These are phyloP conservation scores for Cladochytrium replicatum DNA, from an alignment of 192 early-diverging fungal species.

Conservation along the genomic window DNA sequence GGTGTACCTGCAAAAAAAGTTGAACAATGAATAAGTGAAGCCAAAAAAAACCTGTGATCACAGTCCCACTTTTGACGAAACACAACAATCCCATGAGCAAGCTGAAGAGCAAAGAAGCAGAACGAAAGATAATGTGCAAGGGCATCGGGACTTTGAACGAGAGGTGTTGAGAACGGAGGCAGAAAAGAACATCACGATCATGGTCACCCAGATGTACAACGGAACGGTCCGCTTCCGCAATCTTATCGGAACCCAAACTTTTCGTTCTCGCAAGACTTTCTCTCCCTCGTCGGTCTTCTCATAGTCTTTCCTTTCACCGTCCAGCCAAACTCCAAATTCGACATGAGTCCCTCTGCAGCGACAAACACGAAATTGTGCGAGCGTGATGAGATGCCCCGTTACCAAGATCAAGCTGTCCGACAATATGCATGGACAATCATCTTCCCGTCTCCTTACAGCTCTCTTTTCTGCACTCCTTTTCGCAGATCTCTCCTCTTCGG, in stretches of 20 bases:
- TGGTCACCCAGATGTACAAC: conserved; percentile 55
- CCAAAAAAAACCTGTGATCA: neutral
- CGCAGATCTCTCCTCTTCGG: no score
- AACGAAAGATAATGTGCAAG: conserved; percentile 84
- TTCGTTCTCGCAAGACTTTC: no score
- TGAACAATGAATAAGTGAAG: no score
- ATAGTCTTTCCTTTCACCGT: no score
- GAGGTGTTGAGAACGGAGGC: conserved; percentile 73
- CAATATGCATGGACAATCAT: no score
- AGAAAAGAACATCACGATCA: conserved; percentile 68
- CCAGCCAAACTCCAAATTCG: conserved; percentile 44
- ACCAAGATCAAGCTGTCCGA: no score
- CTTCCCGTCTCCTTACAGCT: no score
- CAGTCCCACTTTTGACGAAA: conserved; percentile 53
- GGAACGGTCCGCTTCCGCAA: conserved; percentile 48
- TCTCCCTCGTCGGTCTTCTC: no score
- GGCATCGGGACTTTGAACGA: conserved; percentile 76
- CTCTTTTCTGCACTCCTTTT: no score
- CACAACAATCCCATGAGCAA: conserved; percentile 59
- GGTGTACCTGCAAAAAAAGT: conserved; percentile 33
- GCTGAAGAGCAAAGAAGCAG: conserved; percentile 69
- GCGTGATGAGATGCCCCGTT: conserved; percentile 69
- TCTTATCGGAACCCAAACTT: neutral
- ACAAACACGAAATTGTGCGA: conserved; percentile 75
- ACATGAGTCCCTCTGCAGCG: conserved; percentile 53